Base-by-base conservation (phyloP, 2,329 filamentous ascomycete genomes). In the Colletotrichum theobromicola region DNA sequence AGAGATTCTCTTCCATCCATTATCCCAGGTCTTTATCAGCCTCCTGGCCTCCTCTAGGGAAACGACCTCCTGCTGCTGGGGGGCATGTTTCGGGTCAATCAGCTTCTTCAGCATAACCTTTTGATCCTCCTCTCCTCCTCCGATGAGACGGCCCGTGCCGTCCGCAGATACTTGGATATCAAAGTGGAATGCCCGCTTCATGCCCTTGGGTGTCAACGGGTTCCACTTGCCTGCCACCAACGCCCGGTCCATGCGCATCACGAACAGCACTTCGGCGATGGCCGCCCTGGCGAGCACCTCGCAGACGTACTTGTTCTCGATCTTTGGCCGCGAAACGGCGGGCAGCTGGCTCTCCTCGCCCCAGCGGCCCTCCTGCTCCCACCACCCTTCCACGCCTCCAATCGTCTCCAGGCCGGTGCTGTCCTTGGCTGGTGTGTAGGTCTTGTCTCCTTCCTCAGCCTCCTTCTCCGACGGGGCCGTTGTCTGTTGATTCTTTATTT, bases 1-100 rank as follows among this genome's bases (percentile, higher is more conserved):
- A 4, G 88, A 84, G 16, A 92, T 83, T 7, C 84, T 78, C 80
- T 91, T 90, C 92, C 92, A 95, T 67, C 86, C 86, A 13, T 83
- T 79, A 74, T 89, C 87, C 88, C 88, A 91, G 2, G 83, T 79
- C 77, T 85, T 82, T 67, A 86, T 78, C 55, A 88, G 81, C 76
- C 84, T 81, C 35, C 78, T 79, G 2, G 88, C 87, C 79, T 89
- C 85, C 4, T 85, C 82, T 0, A 79, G 67, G 13, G 84, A 80
- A 12, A 83, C 80, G 5, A 79, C 70, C 12, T 79, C 79, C 15
- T 78, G 12, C 2, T n/a, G 42, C 12, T 50, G n/a, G n/a, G 4
- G 10, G 21, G 1, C 42, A 21, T 50, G 5, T 21, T 21, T n/a
- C 6, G 16, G 42, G 21, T 50, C 8, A 21, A 21, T 18, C 32